These are phyloP conservation scores for Musa acuminata DNA, from an alignment of 176 grass and related monocot species.

Conservation along the genomic window DNA sequence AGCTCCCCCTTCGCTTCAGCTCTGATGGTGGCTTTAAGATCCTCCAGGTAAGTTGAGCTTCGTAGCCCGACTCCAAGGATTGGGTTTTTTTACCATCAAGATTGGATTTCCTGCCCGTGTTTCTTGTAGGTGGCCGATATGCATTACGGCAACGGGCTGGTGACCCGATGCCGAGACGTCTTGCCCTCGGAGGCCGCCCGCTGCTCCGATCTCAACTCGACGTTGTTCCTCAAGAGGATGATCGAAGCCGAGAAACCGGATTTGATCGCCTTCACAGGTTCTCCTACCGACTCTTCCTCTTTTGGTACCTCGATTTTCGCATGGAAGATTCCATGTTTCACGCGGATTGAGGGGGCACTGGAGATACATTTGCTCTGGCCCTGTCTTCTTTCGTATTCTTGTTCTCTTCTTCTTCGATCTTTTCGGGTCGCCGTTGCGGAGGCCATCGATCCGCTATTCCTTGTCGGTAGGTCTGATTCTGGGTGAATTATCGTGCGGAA, in stretches of 20 bases:
- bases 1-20: slow-evolving; percentile 62
- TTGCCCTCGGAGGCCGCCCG: slow-evolving; percentile 34
- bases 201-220: slow-evolving; percentile 91
- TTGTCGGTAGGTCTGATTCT: not conserved
- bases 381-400: not conserved
- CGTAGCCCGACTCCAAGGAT: not conserved
- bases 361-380: not conserved
- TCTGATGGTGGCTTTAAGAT: slow-evolving; percentile 77
- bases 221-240: slow-evolving; percentile 57
- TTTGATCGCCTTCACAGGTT: slow-evolving; percentile 86
- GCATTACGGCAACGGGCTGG: slow-evolving; percentile 82
- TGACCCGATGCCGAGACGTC: slow-evolving; percentile 72
- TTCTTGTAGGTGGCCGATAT: slow-evolving; percentile 74
- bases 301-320: not conserved
- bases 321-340: not conserved
- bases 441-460: not conserved
- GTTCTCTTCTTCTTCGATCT: not conserved
- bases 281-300: not conserved
- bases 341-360: not conserved
- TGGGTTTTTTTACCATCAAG: not conserved
- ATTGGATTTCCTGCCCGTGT: not conserved
- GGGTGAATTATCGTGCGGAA: not conserved
- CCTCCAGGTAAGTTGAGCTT: slow-evolving; percentile 39
- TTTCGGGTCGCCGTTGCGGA: not conserved
- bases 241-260: slow-evolving; percentile 75